Evolutionary conservation across 176 grass and related monocot species (phyloP).

Genomic region (Secale cereale): DNA sequence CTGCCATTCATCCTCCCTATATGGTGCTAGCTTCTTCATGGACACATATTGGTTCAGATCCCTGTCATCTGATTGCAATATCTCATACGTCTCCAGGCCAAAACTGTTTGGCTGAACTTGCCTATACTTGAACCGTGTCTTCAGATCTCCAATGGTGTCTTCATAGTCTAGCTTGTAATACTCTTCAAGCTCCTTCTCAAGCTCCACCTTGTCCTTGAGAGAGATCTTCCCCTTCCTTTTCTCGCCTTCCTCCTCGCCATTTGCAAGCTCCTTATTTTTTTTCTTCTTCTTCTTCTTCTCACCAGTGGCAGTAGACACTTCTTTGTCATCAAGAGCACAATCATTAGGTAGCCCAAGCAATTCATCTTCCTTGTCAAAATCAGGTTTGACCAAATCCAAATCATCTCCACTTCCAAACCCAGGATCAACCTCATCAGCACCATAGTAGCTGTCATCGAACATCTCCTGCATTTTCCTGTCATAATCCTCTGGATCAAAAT

Average conservation of each 20-base stretch:
- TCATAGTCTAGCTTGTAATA: constrained; percentile 95
- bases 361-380: constrained; percentile 91
- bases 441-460: constrained; percentile 72
- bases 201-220: constrained; percentile 75
- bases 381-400: constrained; percentile 61
- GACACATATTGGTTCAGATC: constrained; percentile 95
- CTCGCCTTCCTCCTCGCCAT: constrained; percentile 14
- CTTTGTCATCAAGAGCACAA: constrained; percentile 36
- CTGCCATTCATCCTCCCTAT: constrained; percentile 76
- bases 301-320: constrained; percentile 39
- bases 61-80: constrained; percentile 59
- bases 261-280: constrained; percentile 22
- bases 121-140: constrained; percentile 89
- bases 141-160: constrained; percentile 89
- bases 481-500: constrained; percentile 88
- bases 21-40: constrained; percentile 88
- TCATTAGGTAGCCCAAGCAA: constrained; percentile 64
- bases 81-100: constrained; percentile 54
- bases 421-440: constrained; percentile 65
- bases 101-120: constrained; percentile 63
- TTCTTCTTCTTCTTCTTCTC: constrained; percentile 36
- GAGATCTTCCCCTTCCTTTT: constrained; percentile 61
- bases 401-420: constrained; percentile 60
- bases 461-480: constrained; percentile 82
- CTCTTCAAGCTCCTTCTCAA: constrained; percentile 94